A percentile compares a stretch with the other conserved stretches of the same genome.
phyloP scores from a whole-genome alignment of 2,329 filamentous ascomycete species.

The Mollisiaceae sp. region DNA sequence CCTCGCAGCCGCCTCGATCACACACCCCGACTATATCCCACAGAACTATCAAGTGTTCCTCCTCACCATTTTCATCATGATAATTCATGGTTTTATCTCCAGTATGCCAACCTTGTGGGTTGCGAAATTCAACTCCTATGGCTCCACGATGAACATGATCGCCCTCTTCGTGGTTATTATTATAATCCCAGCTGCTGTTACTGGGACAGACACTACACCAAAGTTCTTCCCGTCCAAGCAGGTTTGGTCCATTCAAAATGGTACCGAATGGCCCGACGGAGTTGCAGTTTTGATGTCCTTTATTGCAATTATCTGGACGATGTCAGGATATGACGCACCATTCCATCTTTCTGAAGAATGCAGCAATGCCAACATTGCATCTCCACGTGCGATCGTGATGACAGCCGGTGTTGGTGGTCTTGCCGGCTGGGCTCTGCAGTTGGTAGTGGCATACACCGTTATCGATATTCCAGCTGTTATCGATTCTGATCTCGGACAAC shows the following conservation, averaged over 20 bases:
- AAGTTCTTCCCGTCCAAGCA: conserved; percentile 61
- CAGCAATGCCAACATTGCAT: conserved; percentile 72
- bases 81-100: conserved; percentile 69
- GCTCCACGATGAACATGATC: conserved; percentile 73
- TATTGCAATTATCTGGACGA: conserved; percentile 72
- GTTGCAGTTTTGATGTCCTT: conserved; percentile 74
- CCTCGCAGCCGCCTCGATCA: conserved; percentile 71
- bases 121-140: conserved; percentile 71
- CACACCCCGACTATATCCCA: conserved; percentile 68
- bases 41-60: conserved; percentile 71
- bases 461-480: conserved; percentile 62
- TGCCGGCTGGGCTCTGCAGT: conserved; percentile 75
- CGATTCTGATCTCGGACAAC: conserved; percentile 66
- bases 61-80: conserved; percentile 68
- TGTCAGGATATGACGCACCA: conserved; percentile 69
- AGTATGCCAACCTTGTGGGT: conserved; percentile 75
- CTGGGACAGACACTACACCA: conserved; percentile 52
- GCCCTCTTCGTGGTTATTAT: conserved; percentile 70
- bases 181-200: conserved; percentile 65
- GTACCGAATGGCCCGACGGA: conserved; percentile 70
- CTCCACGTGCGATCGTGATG: conserved; percentile 73
- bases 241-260: conserved; percentile 72
- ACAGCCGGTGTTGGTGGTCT: conserved; percentile 69
- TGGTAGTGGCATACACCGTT: conserved; percentile 73
- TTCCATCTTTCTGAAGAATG: conserved; percentile 80